Evolutionary conservation across 176 grass and related monocot genomes (phyloP), one percentile per base, ranked within the genome.

Genomic region (Oryza glumipatula): DNA sequence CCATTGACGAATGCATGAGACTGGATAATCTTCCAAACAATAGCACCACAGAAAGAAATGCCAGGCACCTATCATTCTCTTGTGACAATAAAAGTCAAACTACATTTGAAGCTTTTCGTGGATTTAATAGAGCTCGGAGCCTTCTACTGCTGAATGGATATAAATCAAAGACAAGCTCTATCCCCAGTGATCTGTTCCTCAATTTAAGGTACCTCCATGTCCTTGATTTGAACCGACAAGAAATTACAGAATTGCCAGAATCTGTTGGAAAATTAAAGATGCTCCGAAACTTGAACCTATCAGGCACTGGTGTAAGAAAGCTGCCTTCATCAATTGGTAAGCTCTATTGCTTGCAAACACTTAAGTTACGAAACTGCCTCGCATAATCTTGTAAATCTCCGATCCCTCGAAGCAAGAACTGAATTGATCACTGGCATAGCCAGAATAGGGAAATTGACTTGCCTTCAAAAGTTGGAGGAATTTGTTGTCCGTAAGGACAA

Each of bases 201-300:
- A 91, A 90, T 61, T 72, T 94, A 58, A 94, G 71, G 68, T 89
- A 80, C 15, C 46, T 97, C 14, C 92, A 80, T 11, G 90, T 94
- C 46, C 82, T 97, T 21, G 86, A 88, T 16, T 69, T 97, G 76
- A 73, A 85, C 38, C 72, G 92, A 17, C 73, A 73, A 80, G 92
- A 89, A 48, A 92, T 94, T 72, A 76, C 56, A 60, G 90, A 86
- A 47, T 60, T 94, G 70, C 90, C 92, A 56, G 74, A 97, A 68
- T 87, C 92, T 73, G 73, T 97, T 66, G 89, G 89, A 8, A 89
- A 87, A 74, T 83, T 97, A 63, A 94, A 85, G 86, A 87, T 92
- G 83, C 92, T 97, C 23, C 89, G 90, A 9, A 94, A 92, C 60
- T 67, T 94, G 65, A 90, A 90, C 83, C 75, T 97, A 23, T 84